Evolutionary conservation across 2,329 filamentous ascomycete species (phyloP).

Genomic region (Neonectria faginata): DNA sequence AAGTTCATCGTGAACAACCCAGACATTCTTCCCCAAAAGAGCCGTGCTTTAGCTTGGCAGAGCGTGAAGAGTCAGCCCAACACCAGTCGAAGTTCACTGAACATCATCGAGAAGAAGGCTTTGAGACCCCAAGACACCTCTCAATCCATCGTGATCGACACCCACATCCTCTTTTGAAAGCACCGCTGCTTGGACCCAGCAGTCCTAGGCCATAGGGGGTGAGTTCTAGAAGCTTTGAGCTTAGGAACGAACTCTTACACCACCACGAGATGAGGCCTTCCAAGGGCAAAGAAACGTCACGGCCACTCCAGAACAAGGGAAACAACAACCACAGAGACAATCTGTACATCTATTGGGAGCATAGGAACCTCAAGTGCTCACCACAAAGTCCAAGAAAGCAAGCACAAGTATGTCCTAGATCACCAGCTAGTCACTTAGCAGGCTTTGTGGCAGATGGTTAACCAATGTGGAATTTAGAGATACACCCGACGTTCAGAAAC

Average conservation of each 20-base stretch:
- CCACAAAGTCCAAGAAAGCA: neutral
- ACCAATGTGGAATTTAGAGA: neutral
- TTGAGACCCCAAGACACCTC: neutral
- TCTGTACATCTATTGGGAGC: neutral
- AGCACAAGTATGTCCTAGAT: neutral
- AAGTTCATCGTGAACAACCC: neutral
- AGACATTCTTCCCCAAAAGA: neutral
- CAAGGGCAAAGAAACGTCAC: neutral
- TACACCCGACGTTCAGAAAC: neutral
- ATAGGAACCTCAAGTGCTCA: neutral
- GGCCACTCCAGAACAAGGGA: neutral
- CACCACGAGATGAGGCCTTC: neutral
- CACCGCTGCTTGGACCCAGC: neutral
- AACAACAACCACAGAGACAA: neutral
- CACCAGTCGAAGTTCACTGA: neutral
- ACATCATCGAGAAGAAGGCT: neutral
- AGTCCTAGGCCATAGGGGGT: neutral
- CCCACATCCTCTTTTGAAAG: neutral
- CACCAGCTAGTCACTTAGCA: neutral
- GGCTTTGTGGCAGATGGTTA: neutral
- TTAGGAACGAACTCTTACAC: neutral
- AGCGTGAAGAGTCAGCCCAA: neutral
- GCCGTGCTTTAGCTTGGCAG: neutral
- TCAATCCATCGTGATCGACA: neutral
- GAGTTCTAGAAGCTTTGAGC: neutral